Evolutionary conservation across 2,329 filamentous ascomycete species (phyloP), one percentile per base, ranked within the genome.

Genomic region (Pestalotiopsis sp.): DNA sequence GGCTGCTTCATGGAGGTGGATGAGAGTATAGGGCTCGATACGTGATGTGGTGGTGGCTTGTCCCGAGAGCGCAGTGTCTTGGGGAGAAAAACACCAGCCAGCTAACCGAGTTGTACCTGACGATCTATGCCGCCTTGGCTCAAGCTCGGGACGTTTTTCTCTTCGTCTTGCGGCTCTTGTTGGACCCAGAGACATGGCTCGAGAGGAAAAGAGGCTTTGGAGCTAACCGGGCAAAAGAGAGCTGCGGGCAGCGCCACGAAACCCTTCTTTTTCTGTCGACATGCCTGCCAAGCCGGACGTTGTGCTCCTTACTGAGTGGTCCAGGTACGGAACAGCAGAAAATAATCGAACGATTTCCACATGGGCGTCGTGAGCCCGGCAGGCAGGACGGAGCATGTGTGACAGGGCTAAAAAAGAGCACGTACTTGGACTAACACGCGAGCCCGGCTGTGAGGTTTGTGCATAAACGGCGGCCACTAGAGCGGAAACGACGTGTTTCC

Each of bases 111-210:
- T 14, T 36, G 59, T 62, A 23, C 61, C 61, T 64, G 61, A n/a
- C 61, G 61, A 64, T 64, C 61, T n/a, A 64, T 64, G 40, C 59
- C 36, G 20, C n/a, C 31, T 63, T 52, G 36, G 40, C 36, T 17
- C 40, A 49, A 49, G 20, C 40, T 13, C 36, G 49, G 45, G 1
- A 17, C 45, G 45, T 20, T 52, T 52, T 9, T 64, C n/a, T 38
- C 40, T 52, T 38, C 36, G 36, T 38, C 25, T 64, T 31, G 61
- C 61, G 61, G 61, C 61, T 64, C 61, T 49, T 31, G 31, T 31
- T 3, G 11, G 20, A 31, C 57, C 27, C 41, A 23, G 20, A 64
- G 31, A 61, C 17, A 59, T 61, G 12, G 58, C 61, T 45, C 60
- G 23, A 20, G 9, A 25, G 11, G 14, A 12, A 27, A 36, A n/a